Evolutionary conservation across 1,284 basidiomycete genomes (phyloP), one percentile per base, ranked within the genome.

Genomic region (Microbotryum scabiosae): DNA sequence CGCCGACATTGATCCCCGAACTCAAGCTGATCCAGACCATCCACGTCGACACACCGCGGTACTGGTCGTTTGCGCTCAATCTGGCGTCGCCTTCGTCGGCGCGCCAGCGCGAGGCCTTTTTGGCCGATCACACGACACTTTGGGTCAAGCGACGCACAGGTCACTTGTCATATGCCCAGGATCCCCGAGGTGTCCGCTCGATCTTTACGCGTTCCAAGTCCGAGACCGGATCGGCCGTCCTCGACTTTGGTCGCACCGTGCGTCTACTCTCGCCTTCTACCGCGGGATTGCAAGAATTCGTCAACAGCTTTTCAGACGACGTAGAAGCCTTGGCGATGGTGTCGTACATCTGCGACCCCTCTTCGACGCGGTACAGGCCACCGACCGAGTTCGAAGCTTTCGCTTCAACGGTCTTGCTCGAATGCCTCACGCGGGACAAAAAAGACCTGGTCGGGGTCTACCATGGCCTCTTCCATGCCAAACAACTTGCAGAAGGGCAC

Each of bases 111-210:
- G 36, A 41, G 14, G 36, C 36, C 3, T 80, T 96, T 36, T 76
- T 93, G 41, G 80, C 79, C 48, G 86, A 82, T 60, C 86, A 90
- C 67, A 41, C 36, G 1, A 93, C 88, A 0, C 78, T 97, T 23
- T 91, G 84, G 68, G 93, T 97, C 60, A 94, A 97, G 75, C 85
- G 93, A 23, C 83, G 90, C 50, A 87, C 90, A 0, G 92, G 91
- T 1, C 93, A 92, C 75, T 79, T 97, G 50, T 89, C 88, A 73
- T 97, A 97, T 71, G 84, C 85, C 14, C 87, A 90, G 68, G 94
- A 97, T 76, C 90, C 93, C 0, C 84, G 88, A 65, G 93, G 93
- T 8, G 91, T 89, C 69, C 82, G 91, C 52, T 91, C 89, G 74
- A 80, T 97, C 14, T 89, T 90, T 73, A 84, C 90, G 54, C 82